Base-by-base conservation (phyloP, 2,329 filamentous ascomycete species). In the Sporothrix pallida region DNA sequence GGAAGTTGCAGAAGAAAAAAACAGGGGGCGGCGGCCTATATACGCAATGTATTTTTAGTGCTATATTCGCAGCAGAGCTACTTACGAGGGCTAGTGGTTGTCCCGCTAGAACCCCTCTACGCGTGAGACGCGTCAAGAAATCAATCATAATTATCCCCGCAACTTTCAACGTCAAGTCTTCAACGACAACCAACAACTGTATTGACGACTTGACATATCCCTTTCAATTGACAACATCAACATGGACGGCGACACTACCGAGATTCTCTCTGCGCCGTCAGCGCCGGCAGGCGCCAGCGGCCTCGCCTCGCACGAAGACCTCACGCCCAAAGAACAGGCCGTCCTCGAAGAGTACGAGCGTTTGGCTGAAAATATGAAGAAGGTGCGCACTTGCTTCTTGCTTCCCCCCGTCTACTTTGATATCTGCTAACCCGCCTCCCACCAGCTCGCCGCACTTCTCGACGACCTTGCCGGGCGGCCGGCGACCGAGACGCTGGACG, bases 291-390 rank as follows among this genome's bases (percentile, higher is more conserved):
- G 20, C 62, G 37, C 62, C 4, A 23, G 23, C 15, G 71, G 73
- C 20, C 54, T 62, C 6, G 58, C 67, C n/a, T 70, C 74, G 6
- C 76, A 72, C 67, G 76, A 77, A 44, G 89, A 91, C 78, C 85
- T 97, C 75, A 88, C 91, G 0, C 92, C 94, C 4, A 88, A 97
- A 8, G 95, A 99, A 84, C 95, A 97, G 82, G 94, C 98, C 80
- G 92, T 99, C 0, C 86, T 99, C 0, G 94, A 98, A 75, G 96
- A 99, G 82, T 99, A 99, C 80, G 90, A 95, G 77, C 88, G 92
- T 15, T 84, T 99, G 46, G 89, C 95, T 0, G 91, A 92, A 78
- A 99, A 98, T 80, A 91, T 99, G 87, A 97, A 97, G 79, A 92
- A 92, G 84, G 96, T 95, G 83, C 50, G 70, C 46, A 17, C 20